Evolutionary conservation across 768 basidiomycete genomes (phyloP).

Genomic region (Rubroboletus satanas): DNA sequence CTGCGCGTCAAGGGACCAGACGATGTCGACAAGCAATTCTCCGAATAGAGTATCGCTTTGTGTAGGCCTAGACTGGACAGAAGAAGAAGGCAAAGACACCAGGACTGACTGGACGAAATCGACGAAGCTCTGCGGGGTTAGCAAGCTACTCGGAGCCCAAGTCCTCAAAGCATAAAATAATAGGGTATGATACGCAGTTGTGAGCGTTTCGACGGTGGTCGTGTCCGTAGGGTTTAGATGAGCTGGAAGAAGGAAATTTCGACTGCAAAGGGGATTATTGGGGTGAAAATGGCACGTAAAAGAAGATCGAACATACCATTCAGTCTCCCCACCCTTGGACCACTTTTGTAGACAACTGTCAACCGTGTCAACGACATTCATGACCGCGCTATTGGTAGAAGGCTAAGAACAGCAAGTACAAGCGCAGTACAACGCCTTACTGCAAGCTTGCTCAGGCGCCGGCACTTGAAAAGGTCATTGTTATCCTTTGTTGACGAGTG

Average conservation of each 20-base stretch:
- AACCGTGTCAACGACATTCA: constrained; percentile 60
- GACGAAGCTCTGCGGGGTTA: constrained; percentile 51
- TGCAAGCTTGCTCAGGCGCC: constrained; percentile 15
- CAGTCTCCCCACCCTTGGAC: constrained; percentile 55
- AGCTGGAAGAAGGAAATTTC: constrained; percentile 53
- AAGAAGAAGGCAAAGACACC: constrained; percentile 62
- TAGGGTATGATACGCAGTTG: constrained; percentile 67
- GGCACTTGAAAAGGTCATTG: constrained; percentile 20
- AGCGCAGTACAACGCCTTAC: constrained; percentile 14
- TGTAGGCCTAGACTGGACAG: constrained; percentile 34
- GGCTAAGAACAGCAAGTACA: constrained; percentile 10
- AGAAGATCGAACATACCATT: constrained; percentile 47
- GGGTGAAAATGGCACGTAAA: constrained; percentile 16
- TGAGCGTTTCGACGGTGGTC: constrained; percentile 51
- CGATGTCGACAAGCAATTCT: constrained; percentile 70
- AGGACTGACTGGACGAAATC: constrained; percentile 64
- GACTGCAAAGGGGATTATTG: constrained; percentile 39
- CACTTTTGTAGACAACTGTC: constrained; percentile 49
- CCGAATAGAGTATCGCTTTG: constrained; percentile 49
- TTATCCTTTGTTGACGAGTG: constrained; percentile 28
- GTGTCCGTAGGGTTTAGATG: constrained; percentile 59
- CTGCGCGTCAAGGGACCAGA: constrained; percentile 78
- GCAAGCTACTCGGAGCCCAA: constrained; percentile 46
- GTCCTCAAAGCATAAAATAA: constrained; percentile 54
- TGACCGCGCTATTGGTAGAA: constrained; percentile 25